Evolutionary conservation across 2,329 filamentous ascomycete genomes (phyloP).

Genomic region (Xylaria sp.): DNA sequence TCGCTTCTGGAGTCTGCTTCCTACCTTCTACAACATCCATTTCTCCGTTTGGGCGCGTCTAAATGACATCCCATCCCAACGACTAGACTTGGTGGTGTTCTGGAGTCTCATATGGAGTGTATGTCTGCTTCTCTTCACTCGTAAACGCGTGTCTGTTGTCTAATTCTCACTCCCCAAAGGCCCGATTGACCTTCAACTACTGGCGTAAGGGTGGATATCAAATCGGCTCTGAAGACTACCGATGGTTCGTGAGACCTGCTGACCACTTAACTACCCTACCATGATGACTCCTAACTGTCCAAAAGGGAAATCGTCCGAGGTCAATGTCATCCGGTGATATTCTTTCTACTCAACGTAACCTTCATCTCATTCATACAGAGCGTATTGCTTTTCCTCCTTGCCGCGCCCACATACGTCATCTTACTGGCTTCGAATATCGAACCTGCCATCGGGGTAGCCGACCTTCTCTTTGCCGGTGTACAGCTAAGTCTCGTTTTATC

Average conservation of each 20-base stretch:
- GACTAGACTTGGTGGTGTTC: slow-evolving; percentile 66
- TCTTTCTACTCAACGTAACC: slow-evolving; percentile 80
- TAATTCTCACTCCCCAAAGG: slow-evolving; percentile 40
- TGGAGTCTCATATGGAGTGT: slow-evolving; percentile 77
- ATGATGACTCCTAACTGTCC: slow-evolving; percentile 20
- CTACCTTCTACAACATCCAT: slow-evolving; percentile 80
- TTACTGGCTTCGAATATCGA: slow-evolving; percentile 65
- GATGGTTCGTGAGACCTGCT: slow-evolving; percentile 53
- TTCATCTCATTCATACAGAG: slow-evolving; percentile 86
- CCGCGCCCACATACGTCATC: slow-evolving; percentile 74
- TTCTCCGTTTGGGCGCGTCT: slow-evolving; percentile 78
- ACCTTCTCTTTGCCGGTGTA: slow-evolving; percentile 44
- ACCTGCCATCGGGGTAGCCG: slow-evolving; percentile 40
- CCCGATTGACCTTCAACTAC: slow-evolving; percentile 89
- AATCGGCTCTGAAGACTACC: slow-evolving; percentile 88
- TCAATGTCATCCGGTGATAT: slow-evolving; percentile 56
- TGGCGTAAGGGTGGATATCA: slow-evolving; percentile 90
- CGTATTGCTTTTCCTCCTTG: slow-evolving; percentile 71
- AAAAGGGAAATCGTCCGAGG: slow-evolving; percentile 64
- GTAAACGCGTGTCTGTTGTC: slow-evolving; percentile 3
- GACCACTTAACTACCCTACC: neutral
- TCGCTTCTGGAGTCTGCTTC: slow-evolving; percentile 83
- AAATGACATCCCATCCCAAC: slow-evolving; percentile 62
- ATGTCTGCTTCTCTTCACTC: slow-evolving; percentile 32
- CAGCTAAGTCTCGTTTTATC: slow-evolving; percentile 49